Conservation (phyloP, 2,329 filamentous ascomycete genomes). For the Trichoderma cornu-damae region DNA sequence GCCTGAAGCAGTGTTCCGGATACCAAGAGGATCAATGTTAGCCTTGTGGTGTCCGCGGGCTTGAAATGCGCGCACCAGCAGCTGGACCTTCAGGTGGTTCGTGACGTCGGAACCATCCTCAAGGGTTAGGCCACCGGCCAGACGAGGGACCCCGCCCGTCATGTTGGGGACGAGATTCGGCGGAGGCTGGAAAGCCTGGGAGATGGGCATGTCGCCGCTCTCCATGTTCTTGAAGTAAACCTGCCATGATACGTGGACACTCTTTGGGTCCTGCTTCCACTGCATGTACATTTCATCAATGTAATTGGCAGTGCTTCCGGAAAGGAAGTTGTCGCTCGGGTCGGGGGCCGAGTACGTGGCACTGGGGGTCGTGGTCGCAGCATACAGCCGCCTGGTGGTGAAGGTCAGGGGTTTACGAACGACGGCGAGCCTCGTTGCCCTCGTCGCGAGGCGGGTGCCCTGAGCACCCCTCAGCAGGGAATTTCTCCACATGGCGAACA, state of each 20-base stretch:
- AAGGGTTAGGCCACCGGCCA: slow-evolving; percentile 63
- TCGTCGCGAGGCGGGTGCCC: slow-evolving; percentile 14
- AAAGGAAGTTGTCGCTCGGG: slow-evolving; percentile 91
- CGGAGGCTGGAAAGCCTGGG: slow-evolving; percentile 92
- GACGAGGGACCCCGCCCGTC: slow-evolving; percentile 68
- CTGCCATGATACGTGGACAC: slow-evolving; percentile 97
- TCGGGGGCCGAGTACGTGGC: slow-evolving; percentile 57
- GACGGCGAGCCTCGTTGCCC: slow-evolving; percentile 36
- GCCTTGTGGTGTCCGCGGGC: slow-evolving; percentile 97
- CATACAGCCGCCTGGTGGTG: slow-evolving; percentile 48
- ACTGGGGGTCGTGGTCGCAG: slow-evolving; percentile 32
- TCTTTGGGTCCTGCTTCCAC: slow-evolving; percentile 90
- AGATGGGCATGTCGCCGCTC: slow-evolving; percentile 93
- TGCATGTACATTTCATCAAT: slow-evolving; percentile 99
- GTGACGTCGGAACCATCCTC: slow-evolving; percentile 75
- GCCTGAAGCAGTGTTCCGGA: slow-evolving; percentile 68
- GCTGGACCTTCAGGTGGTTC: slow-evolving; percentile 96
- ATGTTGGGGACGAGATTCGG: slow-evolving; percentile 84
- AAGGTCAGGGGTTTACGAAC: slow-evolving; percentile 47
- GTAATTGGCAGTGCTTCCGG: slow-evolving; percentile 96
- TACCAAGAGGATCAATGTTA: slow-evolving; percentile 91
- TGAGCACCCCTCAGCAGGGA: slow-evolving; percentile 13
- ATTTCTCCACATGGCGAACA: slow-evolving; percentile 16
- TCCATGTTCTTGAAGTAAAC: slow-evolving; percentile 99
- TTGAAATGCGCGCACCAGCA: slow-evolving; percentile 95